Conservation (phyloP, 2,329 filamentous ascomycete genomes). For the Aspergillus sp. region DNA sequence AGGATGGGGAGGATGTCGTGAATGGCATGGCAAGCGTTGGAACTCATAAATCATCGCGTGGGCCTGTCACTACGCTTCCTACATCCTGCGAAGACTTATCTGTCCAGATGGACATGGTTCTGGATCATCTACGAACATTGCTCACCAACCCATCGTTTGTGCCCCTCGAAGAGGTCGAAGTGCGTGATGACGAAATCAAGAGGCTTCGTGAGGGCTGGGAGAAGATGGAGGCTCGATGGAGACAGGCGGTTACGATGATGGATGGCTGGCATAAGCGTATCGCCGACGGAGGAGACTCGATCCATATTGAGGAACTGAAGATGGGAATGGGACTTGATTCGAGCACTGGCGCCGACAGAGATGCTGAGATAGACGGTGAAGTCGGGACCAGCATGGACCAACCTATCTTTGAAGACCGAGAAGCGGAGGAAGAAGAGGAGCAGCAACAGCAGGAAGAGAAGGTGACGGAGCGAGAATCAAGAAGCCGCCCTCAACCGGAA, state of each 20-base stretch:
- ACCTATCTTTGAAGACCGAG: conserved; percentile 27
- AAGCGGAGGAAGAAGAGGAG: conserved; percentile 25
- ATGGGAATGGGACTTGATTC: conserved; percentile 39
- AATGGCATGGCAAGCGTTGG: conserved; percentile 17
- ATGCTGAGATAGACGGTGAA: conserved; percentile 12
- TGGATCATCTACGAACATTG: conserved; percentile 76
- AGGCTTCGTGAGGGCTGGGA: conserved; percentile 82
- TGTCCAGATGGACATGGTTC: conserved; percentile 67
- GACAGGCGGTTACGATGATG: conserved; percentile 84
- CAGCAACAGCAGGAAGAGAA: conserved; percentile 13
- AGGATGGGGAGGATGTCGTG: conserved; percentile 25
- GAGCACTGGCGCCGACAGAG: conserved; percentile 21
- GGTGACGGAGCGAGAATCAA: neutral
- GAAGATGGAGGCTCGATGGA: conserved; percentile 88
- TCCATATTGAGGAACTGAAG: conserved; percentile 40
- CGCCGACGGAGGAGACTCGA: conserved; percentile 39
- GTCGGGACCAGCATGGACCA: conserved; percentile 19
- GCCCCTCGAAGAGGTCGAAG: conserved; percentile 85
- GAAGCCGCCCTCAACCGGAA: neutral
- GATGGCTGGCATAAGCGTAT: conserved; percentile 86
- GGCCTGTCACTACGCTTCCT: conserved; percentile 43
- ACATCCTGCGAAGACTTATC: conserved; percentile 65
- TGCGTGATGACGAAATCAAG: conserved; percentile 87
- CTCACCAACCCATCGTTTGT: conserved; percentile 96
- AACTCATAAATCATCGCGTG: conserved; percentile 16